Conservation (phyloP, 805 yeast genomes). For the Candida patagonica region DNA sequence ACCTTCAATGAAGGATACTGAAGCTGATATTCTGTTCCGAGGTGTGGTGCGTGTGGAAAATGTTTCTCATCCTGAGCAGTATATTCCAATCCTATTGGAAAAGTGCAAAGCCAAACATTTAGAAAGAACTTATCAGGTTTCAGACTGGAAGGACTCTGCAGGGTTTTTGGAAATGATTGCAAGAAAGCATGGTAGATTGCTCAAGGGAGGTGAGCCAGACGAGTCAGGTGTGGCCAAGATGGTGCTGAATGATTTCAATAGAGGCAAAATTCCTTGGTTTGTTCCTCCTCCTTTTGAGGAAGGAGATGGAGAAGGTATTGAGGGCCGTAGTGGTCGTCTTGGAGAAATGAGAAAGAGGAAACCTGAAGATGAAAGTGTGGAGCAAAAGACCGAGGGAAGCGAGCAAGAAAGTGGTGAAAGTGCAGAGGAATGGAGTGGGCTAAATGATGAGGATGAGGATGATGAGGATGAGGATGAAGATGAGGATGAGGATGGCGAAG, state of each 20-base stretch:
- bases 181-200: slow-evolving; percentile 81
- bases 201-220: slow-evolving; percentile 98
- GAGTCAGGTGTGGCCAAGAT: slow-evolving; percentile 87
- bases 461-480: slow-evolving; percentile 5
- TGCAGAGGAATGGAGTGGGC: slow-evolving; percentile 3
- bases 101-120: slow-evolving; percentile 85
- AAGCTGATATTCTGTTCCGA: slow-evolving; percentile 84
- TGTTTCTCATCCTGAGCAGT: slow-evolving; percentile 91
- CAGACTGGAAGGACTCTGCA: slow-evolving; percentile 70
- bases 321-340: slow-evolving; percentile 16
- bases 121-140: slow-evolving; percentile 90
- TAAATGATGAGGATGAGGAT: slow-evolving; percentile 5
- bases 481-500: slow-evolving; percentile 10
- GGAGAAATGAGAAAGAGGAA: slow-evolving; percentile 18
- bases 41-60: slow-evolving; percentile 99
- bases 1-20: slow-evolving; percentile 81
- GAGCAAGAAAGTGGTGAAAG: slow-evolving; percentile 4
- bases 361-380: slow-evolving; percentile 7
- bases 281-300: slow-evolving; percentile 82
- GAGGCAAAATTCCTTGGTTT: slow-evolving; percentile 98
- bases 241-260: slow-evolving; percentile 85
- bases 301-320: slow-evolving; percentile 30
- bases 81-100: slow-evolving; percentile 73
- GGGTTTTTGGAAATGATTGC: slow-evolving; percentile 89
- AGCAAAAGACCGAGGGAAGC: slow-evolving; percentile 3